These are phyloP conservation scores for Gardenia jasminoides DNA, from an alignment of 257 asterid species.

Conservation along the genomic window DNA sequence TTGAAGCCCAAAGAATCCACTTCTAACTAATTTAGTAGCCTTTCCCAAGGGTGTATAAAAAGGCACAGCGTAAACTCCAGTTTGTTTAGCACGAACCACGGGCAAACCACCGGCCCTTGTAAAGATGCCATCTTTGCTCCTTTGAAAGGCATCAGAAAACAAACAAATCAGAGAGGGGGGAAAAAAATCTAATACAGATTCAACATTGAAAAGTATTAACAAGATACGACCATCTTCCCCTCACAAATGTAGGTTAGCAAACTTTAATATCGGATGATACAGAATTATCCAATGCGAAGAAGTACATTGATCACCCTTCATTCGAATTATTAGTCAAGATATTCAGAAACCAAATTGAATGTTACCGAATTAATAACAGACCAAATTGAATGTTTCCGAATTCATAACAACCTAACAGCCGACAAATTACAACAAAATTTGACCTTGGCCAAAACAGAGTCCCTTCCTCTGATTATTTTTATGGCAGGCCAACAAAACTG, in stretches of 20 bases:
- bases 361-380: not conserved
- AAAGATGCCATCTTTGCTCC: slow-evolving; percentile 58
- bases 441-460: not conserved
- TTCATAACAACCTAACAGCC: not conserved
- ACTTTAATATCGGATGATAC: not conserved
- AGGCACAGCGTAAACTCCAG: slow-evolving; percentile 42
- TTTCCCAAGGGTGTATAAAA: slow-evolving; percentile 42
- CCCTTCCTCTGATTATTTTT: not conserved
- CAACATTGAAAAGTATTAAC: not conserved
- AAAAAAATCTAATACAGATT: not conserved
- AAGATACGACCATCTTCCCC: not conserved
- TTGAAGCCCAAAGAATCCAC: slow-evolving; percentile 56
- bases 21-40: slow-evolving; percentile 42
- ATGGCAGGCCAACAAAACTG: not conserved
- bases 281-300: not conserved
- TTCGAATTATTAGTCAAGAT: not conserved
- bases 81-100: slow-evolving; percentile 54
- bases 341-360: not conserved
- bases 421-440: not conserved
- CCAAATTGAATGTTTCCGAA: not conserved
- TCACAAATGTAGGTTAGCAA: not conserved
- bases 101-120: slow-evolving; percentile 73
- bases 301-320: not conserved
- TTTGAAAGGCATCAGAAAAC: slow-evolving; percentile 23
- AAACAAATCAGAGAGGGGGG: not conserved